Percentiles rank a stretch among this genome's conserved stretches.
Evolutionary conservation across 1,284 basidiomycete species (phyloP).

Genomic region (Termitomyces sp.): DNA sequence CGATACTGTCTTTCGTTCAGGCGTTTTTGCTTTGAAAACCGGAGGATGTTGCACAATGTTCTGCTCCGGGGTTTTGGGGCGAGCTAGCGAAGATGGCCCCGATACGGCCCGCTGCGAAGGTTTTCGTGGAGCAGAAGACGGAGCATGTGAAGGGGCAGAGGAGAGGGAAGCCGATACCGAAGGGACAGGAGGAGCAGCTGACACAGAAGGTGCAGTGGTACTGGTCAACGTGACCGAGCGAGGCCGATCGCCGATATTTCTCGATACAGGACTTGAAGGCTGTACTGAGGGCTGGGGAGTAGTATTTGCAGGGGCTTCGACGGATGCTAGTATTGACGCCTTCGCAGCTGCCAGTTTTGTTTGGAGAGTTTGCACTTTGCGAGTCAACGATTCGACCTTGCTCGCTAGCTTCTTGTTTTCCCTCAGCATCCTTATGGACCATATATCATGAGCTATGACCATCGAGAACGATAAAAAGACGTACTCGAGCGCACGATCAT

Average conservation of each 20-base stretch:
- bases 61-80: conserved; percentile 52
- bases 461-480: conserved; percentile 24
- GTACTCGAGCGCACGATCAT: conserved; percentile 73
- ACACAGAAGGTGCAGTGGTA: neutral
- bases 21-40: conserved; percentile 46
- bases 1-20: conserved; percentile 30
- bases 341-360: conserved; percentile 54
- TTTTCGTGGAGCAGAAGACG: conserved; percentile 6
- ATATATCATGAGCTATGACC: conserved; percentile 12
- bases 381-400: conserved; percentile 63
- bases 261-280: conserved; percentile 16
- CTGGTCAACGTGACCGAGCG: conserved; percentile 2
- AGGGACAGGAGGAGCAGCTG: conserved; percentile 9
- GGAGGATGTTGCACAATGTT: conserved; percentile 29
- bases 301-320: neutral
- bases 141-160: conserved; percentile 2
- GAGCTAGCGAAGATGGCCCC: conserved; percentile 35
- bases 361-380: conserved; percentile 68
- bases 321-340: conserved; percentile 27
- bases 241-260: conserved; percentile 12
- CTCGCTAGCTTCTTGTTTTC: conserved; percentile 68
- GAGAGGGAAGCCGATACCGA: conserved; percentile 1
- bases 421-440: conserved; percentile 53
- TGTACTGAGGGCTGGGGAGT: conserved; percentile 1
- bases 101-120: conserved; percentile 33